Evolutionary conservation across 495 filamentous ascomycete species (phyloP).

Genomic region (Aspergillus heteromorphus): DNA sequence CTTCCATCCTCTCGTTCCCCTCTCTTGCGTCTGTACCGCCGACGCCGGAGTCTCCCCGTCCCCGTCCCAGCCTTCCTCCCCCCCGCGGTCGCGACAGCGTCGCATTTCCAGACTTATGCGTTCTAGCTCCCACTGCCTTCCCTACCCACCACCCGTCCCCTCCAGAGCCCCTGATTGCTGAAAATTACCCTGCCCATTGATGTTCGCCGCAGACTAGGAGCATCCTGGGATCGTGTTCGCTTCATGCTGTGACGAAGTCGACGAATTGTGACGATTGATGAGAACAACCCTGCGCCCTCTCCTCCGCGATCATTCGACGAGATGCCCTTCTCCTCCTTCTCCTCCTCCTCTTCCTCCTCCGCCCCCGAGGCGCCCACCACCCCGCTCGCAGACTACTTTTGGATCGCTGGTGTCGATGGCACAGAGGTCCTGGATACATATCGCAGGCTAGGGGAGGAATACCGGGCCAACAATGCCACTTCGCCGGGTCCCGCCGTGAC

Average conservation of each 20-base stretch:
- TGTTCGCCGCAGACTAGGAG: conserved; percentile 15
- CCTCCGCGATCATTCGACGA: conserved; percentile 10
- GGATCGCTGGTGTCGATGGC: conserved; percentile 91
- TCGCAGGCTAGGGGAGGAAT: conserved; percentile 48
- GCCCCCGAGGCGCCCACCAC: conserved; percentile 49
- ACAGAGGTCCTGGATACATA: conserved; percentile 44
- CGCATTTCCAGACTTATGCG: conserved; percentile 21
- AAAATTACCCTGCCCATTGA: conserved; percentile 14
- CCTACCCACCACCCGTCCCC: conserved; percentile 5
- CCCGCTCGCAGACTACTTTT: conserved; percentile 97
- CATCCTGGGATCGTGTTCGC: conserved; percentile 8
- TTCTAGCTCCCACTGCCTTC: conserved; percentile 5
- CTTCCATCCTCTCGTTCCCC: conserved; percentile 6
- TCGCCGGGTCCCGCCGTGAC: conserved; percentile 54
- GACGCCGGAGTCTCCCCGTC: background rate
- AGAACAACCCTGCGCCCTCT: conserved; percentile 19
- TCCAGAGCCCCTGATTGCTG: conserved; percentile 17
- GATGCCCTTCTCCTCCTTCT: conserved; percentile 26
- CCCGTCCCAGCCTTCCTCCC: background rate
- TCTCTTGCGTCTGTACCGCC: conserved; percentile 1
- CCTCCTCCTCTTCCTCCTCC: conserved; percentile 18
- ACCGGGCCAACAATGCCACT: conserved; percentile 39
- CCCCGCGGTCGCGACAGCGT: conserved; percentile 14
- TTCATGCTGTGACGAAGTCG: conserved; percentile 32
- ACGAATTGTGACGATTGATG: conserved; percentile 23